Conservation (phyloP, 371 early-diverging fungal species). For the Mucor sp. region DNA sequence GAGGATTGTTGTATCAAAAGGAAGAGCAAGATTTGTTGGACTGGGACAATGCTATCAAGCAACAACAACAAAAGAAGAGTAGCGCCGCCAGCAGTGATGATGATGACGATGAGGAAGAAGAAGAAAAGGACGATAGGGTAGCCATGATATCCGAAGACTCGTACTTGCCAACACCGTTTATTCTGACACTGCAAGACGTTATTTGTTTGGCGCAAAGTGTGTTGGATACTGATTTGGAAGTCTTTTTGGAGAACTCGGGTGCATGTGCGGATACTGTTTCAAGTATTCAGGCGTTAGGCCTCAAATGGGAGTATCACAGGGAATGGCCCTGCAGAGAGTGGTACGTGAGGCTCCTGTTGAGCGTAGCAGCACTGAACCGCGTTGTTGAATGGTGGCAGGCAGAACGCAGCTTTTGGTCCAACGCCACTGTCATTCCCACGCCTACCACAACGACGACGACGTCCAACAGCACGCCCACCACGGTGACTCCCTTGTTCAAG, state of each 20-base stretch:
- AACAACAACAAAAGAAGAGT: background rate
- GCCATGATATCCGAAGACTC: constrained; percentile 51
- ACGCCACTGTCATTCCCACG: constrained; percentile 1
- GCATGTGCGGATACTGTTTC: constrained; percentile 58
- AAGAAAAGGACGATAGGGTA: background rate
- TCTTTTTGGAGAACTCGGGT: constrained; percentile 54
- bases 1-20: constrained; percentile 52
- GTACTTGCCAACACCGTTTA: constrained; percentile 63
- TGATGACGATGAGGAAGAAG: too few species aligned
- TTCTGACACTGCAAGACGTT: constrained; percentile 59
- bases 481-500: constrained; percentile 8
- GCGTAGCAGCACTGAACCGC: constrained; percentile 61
- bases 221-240: constrained; percentile 57
- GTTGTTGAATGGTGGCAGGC: constrained; percentile 69
- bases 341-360: constrained; percentile 56
- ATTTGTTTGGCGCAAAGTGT: constrained; percentile 59
- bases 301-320: constrained; percentile 53
- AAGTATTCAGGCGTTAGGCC: constrained; percentile 51
- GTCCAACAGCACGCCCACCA: background rate
- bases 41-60: background rate
- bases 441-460: background rate
- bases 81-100: too few species aligned
- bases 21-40: background rate
- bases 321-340: constrained; percentile 64
- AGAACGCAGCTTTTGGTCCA: constrained; percentile 50